Percentiles rank a stretch among this genome's conserved stretches.
phyloP scores from a whole-genome alignment of 2,329 filamentous ascomycete species.

The Dryadomyces quercivorus region DNA sequence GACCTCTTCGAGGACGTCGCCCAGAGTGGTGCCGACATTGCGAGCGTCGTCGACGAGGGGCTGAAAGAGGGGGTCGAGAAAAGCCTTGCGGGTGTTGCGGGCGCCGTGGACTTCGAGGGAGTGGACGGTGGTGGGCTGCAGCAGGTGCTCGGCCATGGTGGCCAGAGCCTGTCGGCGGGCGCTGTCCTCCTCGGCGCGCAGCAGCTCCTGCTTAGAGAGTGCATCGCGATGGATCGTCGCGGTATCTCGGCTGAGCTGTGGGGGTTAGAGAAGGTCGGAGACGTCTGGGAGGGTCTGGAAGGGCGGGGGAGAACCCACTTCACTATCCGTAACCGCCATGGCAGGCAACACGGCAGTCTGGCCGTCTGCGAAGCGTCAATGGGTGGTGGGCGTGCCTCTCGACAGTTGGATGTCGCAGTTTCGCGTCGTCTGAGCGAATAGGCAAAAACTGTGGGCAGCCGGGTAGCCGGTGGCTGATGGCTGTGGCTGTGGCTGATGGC shows the following conservation, averaged over 20 bases:
- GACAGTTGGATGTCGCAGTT: background rate
- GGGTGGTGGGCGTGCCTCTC: background rate
- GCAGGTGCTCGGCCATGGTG: constrained; percentile 60
- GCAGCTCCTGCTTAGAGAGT: constrained; percentile 3
- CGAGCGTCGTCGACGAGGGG: constrained; percentile 62
- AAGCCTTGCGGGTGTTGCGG: constrained; percentile 67
- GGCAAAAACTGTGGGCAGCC: background rate
- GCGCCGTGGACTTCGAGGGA: constrained; percentile 76
- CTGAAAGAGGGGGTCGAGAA: constrained; percentile 70
- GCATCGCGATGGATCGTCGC: constrained; percentile 9
- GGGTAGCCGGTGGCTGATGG: background rate
- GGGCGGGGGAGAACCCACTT: constrained; percentile 3
- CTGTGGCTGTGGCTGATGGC: background rate
- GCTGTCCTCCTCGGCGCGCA: constrained; percentile 6
- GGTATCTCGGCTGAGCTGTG: constrained; percentile 8
- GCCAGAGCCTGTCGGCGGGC: constrained; percentile 6
- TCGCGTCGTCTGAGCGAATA: constrained; percentile 1
- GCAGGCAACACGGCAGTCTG: constrained; percentile 6
- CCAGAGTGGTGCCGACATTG: constrained; percentile 60
- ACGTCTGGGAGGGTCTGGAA: background rate
- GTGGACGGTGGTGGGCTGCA: constrained; percentile 77
- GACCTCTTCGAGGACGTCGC: constrained; percentile 64
- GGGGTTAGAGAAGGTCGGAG: background rate
- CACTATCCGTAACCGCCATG: constrained; percentile 7
- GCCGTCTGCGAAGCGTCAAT: constrained; percentile 8